phyloP scores from a whole-genome alignment of 1,284 basidiomycete species.

The Ceratobasidium sp. region DNA sequence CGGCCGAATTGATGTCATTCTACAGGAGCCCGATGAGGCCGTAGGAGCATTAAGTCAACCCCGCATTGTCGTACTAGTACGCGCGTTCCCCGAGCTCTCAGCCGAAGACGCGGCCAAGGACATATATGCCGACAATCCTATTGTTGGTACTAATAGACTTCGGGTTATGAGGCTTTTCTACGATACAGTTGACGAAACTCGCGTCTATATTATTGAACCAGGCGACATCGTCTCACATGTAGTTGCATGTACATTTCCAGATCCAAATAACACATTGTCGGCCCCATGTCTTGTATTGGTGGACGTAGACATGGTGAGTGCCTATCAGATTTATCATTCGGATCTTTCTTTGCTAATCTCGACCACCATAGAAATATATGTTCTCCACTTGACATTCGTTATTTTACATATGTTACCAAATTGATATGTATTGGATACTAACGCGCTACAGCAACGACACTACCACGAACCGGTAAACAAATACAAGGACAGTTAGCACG shows the following conservation, averaged over 20 bases:
- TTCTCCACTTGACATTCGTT: too few relatives aligned
- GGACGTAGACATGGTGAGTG: background rate
- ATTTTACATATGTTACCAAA: too few relatives aligned
- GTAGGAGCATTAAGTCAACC: background rate
- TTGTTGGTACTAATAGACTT: background rate
- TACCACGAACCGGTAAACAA: background rate
- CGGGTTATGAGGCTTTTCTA: background rate
- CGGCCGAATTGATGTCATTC: background rate
- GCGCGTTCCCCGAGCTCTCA: background rate
- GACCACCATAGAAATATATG: too few relatives aligned
- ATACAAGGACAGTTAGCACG: background rate
- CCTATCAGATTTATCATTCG: too few relatives aligned
- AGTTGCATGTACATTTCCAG: background rate
- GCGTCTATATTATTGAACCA: background rate
- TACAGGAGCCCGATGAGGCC: slow-evolving; percentile 6
- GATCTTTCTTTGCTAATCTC: too few relatives aligned
- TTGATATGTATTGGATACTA: too few relatives aligned
- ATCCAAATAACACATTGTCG: background rate
- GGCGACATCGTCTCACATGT: background rate
- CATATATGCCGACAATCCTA: background rate
- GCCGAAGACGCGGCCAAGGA: background rate
- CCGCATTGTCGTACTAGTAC: background rate
- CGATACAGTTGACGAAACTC: background rate
- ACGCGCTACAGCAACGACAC: too few relatives aligned
- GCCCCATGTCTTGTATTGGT: background rate